Evolutionary conservation across 176 grass and related monocot genomes (phyloP).

Genomic region (Calamus simplicifolius): DNA sequence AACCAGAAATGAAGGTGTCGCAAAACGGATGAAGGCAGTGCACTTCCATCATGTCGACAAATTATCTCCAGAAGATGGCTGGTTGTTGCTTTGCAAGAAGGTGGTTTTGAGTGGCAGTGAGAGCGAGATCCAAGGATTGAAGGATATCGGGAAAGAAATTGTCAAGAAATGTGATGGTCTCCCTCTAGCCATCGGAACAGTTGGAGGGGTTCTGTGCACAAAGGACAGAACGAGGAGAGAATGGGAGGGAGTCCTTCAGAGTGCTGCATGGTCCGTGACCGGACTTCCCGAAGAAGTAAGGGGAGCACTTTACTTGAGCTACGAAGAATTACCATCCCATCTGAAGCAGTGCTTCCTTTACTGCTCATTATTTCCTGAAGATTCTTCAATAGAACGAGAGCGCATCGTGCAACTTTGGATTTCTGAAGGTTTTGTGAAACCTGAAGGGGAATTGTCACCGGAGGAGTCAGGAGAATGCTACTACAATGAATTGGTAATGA

Average conservation of each 20-base stretch:
- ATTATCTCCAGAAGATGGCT: constrained; percentile 33
- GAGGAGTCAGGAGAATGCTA: constrained; percentile 57
- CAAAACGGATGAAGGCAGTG: constrained; percentile 32
- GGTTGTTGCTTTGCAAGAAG: constrained; percentile 33
- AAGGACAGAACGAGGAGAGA: constrained; percentile 11
- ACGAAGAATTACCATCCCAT: constrained; percentile 52
- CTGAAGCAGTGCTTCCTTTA: constrained; percentile 74
- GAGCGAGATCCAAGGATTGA: constrained; percentile 16
- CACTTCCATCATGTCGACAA: constrained; percentile 32
- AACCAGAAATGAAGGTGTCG: constrained; percentile 22
- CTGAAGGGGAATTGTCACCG: constrained; percentile 16
- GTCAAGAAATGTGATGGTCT: constrained; percentile 38
- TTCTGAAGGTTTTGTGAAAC: constrained; percentile 42
- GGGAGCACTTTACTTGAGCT: constrained; percentile 52
- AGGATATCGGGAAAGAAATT: constrained; percentile 27
- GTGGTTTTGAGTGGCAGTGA: constrained; percentile 10
- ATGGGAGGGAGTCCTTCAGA: constrained; percentile 27
- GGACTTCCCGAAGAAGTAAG: constrained; percentile 33
- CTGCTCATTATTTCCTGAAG: constrained; percentile 51
- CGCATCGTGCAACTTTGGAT: constrained; percentile 54
- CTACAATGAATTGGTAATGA: constrained; percentile 45
- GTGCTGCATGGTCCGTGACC: constrained; percentile 36
- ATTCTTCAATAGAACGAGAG: constrained; percentile 10
- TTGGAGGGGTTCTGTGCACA: constrained; percentile 42
- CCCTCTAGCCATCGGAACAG: constrained; percentile 42